Evolutionary conservation across 1,284 basidiomycete genomes (phyloP).

Genomic region (Boletus nobilissimus): DNA sequence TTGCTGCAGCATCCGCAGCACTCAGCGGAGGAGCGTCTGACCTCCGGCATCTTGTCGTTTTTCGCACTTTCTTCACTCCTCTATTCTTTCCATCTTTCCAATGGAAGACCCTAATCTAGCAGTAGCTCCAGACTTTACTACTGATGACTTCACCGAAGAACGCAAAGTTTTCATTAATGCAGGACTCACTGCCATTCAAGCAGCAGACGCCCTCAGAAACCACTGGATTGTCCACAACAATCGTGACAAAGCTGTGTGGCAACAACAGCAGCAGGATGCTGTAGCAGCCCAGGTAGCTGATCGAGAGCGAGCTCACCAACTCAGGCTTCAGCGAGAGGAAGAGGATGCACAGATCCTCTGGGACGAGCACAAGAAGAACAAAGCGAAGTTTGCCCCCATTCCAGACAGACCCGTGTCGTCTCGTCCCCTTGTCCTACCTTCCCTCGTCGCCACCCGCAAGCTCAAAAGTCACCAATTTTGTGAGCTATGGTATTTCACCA

Average conservation of each 20-base stretch:
- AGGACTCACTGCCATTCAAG: neutral
- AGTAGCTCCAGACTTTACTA: neutral
- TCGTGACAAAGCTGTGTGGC: neutral
- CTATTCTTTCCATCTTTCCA: neutral
- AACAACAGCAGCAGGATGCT: neutral
- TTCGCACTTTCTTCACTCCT: neutral
- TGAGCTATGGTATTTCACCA: conserved; percentile 12
- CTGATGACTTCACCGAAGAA: neutral
- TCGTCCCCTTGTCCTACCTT: neutral
- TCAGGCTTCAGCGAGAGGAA: neutral
- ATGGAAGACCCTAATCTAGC: neutral
- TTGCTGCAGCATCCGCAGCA: neutral
- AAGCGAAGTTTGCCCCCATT: neutral
- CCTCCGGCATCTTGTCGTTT: neutral
- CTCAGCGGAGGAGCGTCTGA: neutral
- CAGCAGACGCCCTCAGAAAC: neutral
- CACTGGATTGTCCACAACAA: neutral
- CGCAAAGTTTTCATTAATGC: neutral
- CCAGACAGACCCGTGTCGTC: neutral
- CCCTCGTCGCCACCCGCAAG: neutral
- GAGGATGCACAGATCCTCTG: neutral
- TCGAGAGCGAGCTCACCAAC: neutral
- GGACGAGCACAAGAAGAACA: neutral
- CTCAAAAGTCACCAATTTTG: neutral
- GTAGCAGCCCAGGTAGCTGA: neutral